These are phyloP conservation scores for Vachellia pachyceras DNA, from an alignment of 306 rosid species.

Conservation along the genomic window DNA sequence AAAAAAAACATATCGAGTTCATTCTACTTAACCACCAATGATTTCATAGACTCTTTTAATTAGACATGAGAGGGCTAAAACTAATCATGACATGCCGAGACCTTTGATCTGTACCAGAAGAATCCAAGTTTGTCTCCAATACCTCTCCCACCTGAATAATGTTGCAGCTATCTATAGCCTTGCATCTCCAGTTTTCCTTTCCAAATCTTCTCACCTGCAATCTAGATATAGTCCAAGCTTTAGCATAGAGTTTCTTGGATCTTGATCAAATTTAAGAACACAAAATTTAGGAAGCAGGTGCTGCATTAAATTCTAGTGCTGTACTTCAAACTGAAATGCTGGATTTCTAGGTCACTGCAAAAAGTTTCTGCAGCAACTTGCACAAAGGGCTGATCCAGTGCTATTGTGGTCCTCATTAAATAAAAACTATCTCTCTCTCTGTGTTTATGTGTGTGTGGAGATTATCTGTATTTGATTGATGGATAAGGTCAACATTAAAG, in stretches of 20 bases:
- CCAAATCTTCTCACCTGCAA: not conserved
- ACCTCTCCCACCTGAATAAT: not conserved
- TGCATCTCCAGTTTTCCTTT: not conserved
- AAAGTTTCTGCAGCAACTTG: slow-evolving; percentile 20
- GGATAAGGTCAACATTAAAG: not conserved
- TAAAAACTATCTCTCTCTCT: too few species aligned
- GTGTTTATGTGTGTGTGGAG: too few species aligned
- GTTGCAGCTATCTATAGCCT: not conserved
- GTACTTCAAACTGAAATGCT: slow-evolving; percentile 29
- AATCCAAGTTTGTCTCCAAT: not conserved
- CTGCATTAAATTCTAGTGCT: slow-evolving; percentile 24
- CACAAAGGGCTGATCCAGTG: slow-evolving; percentile 9
- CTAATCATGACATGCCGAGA: not conserved
- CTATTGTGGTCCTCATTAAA: slow-evolving; percentile 2
- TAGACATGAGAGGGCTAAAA: not conserved
- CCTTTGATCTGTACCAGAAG: not conserved
- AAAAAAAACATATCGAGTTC: too few species aligned
- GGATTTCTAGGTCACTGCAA: slow-evolving; percentile 12
- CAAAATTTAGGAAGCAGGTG: not conserved
- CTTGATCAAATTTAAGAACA: not conserved
- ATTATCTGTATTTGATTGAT: not conserved
- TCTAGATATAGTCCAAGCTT: slow-evolving; percentile 10
- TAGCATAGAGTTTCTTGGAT: not conserved
- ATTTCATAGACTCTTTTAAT: not conserved
- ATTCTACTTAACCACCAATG: not conserved